Percentiles rank a stretch among this genome's conserved stretches.
Evolutionary conservation across 129 eudicot species (phyloP).

Genomic region (Silybum marianum): DNA sequence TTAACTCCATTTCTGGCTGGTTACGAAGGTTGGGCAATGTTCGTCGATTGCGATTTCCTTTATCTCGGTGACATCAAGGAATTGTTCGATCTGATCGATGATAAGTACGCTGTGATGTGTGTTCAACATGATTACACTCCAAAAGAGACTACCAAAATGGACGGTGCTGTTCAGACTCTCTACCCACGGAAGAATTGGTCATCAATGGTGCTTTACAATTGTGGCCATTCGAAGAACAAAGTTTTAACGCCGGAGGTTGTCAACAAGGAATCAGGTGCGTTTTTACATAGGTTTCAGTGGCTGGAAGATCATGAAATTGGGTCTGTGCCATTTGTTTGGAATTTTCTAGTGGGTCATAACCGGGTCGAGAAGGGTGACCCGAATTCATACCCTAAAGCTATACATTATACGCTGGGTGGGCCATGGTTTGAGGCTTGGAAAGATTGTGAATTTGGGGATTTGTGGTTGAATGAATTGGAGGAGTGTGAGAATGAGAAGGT

Average conservation of each 20-base stretch:
- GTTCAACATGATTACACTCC: conserved; percentile 96
- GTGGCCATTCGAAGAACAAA: conserved; percentile 78
- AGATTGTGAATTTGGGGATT: conserved; percentile 88
- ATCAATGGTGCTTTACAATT: conserved; percentile 93
- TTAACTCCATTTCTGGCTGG: conserved; percentile 73
- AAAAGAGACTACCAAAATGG: conserved; percentile 95
- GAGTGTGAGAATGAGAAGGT: conserved; percentile 62
- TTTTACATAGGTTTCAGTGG: conserved; percentile 90
- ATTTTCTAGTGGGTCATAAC: conserved; percentile 94
- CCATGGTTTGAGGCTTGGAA: conserved; percentile 98
- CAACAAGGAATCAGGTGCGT: conserved; percentile 77
- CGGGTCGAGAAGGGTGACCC: conserved; percentile 62
- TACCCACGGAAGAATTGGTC: conserved; percentile 97
- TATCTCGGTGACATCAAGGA: conserved; percentile 75
- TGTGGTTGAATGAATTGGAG: conserved; percentile 91
- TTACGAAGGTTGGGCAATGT: conserved; percentile 92
- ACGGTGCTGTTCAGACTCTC: conserved; percentile 90
- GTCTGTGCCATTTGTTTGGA: conserved; percentile 90
- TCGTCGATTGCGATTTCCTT: conserved; percentile 92
- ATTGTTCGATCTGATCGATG: conserved; percentile 66
- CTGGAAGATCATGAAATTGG: conserved; percentile 90
- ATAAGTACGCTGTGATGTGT: conserved; percentile 84
- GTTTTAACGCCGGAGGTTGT: conserved; percentile 79
- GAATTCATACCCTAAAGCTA: conserved; percentile 70
- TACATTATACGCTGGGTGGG: conserved; percentile 94